Percentiles rank a stretch among this genome's conserved stretches.
Evolutionary conservation across 1,139 yeast species (phyloP).

Genomic region (Hansenula sp.): DNA sequence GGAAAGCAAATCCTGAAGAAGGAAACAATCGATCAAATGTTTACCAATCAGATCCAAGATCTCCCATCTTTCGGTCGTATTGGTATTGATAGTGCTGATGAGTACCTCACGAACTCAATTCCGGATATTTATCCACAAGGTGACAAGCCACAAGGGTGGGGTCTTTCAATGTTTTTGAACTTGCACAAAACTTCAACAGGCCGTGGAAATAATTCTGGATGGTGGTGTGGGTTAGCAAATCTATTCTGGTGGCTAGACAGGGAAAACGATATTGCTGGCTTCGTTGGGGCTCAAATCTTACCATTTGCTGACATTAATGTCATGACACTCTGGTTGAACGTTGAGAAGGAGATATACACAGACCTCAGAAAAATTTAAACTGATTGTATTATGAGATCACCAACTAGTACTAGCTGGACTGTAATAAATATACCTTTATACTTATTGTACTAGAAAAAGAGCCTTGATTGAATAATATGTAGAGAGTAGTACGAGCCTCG

Average conservation of each 20-base stretch:
- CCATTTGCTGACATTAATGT: constrained; percentile 28
- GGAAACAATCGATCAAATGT: constrained; percentile 24
- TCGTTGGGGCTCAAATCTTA: constrained; percentile 28
- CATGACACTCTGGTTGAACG: constrained; percentile 17
- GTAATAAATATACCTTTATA: no score
- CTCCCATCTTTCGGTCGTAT: constrained; percentile 1
- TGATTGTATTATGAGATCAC: neutral
- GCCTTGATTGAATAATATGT: no score
- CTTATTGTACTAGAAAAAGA: no score
- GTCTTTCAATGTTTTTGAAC: constrained; percentile 18
- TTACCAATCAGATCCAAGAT: constrained; percentile 15
- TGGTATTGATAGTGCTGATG: constrained; percentile 4
- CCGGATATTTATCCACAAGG: constrained; percentile 15
- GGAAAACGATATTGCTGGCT: constrained; percentile 30
- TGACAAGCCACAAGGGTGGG: constrained; percentile 22
- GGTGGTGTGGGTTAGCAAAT: constrained; percentile 35
- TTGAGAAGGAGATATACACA: constrained; percentile 16
- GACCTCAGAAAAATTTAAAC: neutral
- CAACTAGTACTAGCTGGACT: no score
- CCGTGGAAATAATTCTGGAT: constrained; percentile 27
- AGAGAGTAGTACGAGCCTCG: no score
- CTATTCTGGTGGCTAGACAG: constrained; percentile 34
- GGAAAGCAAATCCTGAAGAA: constrained; percentile 26
- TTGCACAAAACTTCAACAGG: constrained; percentile 25
- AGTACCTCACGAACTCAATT: constrained; percentile 10